Evolutionary conservation across 306 rosid species (phyloP).

Genomic region (Castanea mollissima): DNA sequence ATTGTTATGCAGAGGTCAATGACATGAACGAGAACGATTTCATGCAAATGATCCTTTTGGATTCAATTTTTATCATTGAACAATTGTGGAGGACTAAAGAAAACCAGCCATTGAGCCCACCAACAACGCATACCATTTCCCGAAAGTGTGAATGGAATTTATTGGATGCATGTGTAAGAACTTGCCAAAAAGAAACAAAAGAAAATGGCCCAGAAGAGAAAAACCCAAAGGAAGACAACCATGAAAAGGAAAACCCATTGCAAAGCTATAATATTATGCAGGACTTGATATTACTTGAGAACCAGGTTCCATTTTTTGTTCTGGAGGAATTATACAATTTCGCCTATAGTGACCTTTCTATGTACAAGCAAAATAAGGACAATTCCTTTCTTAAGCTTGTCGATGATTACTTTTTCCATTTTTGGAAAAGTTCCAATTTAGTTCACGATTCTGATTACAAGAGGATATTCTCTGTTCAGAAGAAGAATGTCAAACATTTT

Average conservation of each 20-base stretch:
- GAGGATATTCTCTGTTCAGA: too few species aligned
- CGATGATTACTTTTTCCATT: neutral
- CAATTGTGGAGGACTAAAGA: neutral
- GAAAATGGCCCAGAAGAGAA: too few species aligned
- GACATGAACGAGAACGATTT: neutral
- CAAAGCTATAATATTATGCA: neutral
- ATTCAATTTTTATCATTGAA: conserved; percentile 28
- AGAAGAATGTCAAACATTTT: neutral
- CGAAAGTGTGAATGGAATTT: too few species aligned
- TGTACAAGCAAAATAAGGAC: too few species aligned
- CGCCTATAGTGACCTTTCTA: too few species aligned
- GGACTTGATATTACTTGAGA: conserved; percentile 30
- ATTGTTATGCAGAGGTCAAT: neutral
- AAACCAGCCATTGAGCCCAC: neutral
- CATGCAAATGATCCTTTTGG: neutral
- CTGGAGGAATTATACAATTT: neutral
- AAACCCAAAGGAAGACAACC: too few species aligned
- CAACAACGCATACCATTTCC: too few species aligned
- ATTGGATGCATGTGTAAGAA: too few species aligned
- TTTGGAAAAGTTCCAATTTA: too few species aligned
- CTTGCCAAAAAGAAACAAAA: too few species aligned
- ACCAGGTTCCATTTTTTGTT: conserved; percentile 27
- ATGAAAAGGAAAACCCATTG: too few species aligned
- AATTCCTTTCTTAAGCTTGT: neutral
- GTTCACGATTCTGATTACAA: too few species aligned